Percentiles rank a stretch among this genome's conserved stretches.
These are phyloP conservation scores for Curvularia sp. DNA, from an alignment of 2,329 filamentous ascomycete genomes.

Conservation along the genomic window DNA sequence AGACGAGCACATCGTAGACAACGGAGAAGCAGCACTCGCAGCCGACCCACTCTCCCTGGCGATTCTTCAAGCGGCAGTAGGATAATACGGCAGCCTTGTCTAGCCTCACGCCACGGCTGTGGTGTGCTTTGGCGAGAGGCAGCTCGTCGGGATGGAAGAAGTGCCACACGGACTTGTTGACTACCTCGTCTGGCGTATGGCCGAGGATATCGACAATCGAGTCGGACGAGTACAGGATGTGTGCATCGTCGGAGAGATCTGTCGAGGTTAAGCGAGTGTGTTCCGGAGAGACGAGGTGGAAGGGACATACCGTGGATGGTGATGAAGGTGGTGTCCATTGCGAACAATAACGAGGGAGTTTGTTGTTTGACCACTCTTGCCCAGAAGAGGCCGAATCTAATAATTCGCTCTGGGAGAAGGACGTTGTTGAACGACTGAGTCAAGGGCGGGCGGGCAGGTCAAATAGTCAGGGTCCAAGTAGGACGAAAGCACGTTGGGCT, in stretches of 20 bases:
- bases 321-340: conserved; percentile 82
- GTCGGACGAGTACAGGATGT: conserved; percentile 82
- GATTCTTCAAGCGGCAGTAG: conserved; percentile 76
- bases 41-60: conserved; percentile 73
- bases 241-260: conserved; percentile 79
- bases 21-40: conserved; percentile 92
- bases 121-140: conserved; percentile 74
- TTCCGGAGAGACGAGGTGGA: conserved; percentile 14
- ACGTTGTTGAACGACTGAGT: conserved; percentile 13
- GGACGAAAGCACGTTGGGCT: conserved; percentile 30
- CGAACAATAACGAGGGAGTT: conserved; percentile 14
- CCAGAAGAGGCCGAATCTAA: conserved; percentile 47
- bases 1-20: conserved; percentile 86
- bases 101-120: conserved; percentile 74
- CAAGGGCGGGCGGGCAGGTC: conserved; percentile 22
- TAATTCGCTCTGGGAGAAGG: conserved; percentile 44
- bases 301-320: conserved; percentile 78
- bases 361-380: conserved; percentile 32
- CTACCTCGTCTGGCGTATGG: conserved; percentile 77
- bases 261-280: conserved; percentile 18
- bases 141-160: conserved; percentile 86
- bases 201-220: conserved; percentile 85
- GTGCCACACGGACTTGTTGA: conserved; percentile 79
- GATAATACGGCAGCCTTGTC: conserved; percentile 86
- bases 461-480: conserved; percentile 36